A percentile compares a stretch with the other conserved stretches of the same genome.
These are phyloP conservation scores for Alloteropsis semialata DNA, from an alignment of 176 grass and related monocot species.

Conservation along the genomic window DNA sequence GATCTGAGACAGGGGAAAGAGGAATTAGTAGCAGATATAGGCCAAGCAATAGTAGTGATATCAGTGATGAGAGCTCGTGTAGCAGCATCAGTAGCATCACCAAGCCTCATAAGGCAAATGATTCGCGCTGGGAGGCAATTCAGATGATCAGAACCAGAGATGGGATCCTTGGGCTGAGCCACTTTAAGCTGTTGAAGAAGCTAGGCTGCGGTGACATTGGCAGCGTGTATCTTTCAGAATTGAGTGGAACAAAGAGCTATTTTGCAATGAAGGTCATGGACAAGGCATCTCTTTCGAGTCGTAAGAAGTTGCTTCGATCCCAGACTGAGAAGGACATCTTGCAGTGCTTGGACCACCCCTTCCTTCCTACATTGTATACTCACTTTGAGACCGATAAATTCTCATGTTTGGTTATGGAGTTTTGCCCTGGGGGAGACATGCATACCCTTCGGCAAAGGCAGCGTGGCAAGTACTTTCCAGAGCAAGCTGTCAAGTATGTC, in stretches of 20 bases:
- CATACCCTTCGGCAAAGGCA: slow-evolving; percentile 73
- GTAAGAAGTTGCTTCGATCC: slow-evolving; percentile 74
- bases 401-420: slow-evolving; percentile 89
- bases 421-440: slow-evolving; percentile 73
- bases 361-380: slow-evolving; percentile 71
- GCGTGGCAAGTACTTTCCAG: slow-evolving; percentile 72
- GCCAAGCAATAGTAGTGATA: slow-evolving; percentile 54
- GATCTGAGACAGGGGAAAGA: slow-evolving; percentile 46
- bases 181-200: slow-evolving; percentile 73
- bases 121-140: slow-evolving; percentile 79
- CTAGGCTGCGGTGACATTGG: slow-evolving; percentile 81
- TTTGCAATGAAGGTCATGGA: slow-evolving; percentile 94
- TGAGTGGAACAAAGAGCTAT: slow-evolving; percentile 71
- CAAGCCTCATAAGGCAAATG: slow-evolving; percentile 80
- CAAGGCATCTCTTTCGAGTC: slow-evolving; percentile 61
- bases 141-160: slow-evolving; percentile 49
- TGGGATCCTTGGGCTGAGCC: slow-evolving; percentile 59
- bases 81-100: slow-evolving; percentile 60
- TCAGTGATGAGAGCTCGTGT: slow-evolving; percentile 78
- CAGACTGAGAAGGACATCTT: slow-evolving; percentile 85
- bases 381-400: slow-evolving; percentile 91
- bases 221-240: slow-evolving; percentile 80
- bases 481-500: slow-evolving; percentile 89
- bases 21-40: slow-evolving; percentile 54
- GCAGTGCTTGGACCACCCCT: slow-evolving; percentile 76